Evolutionary conservation across 441 rosid genomes (phyloP), one percentile per base, ranked within the genome.

Genomic region (Croton setiger): DNA sequence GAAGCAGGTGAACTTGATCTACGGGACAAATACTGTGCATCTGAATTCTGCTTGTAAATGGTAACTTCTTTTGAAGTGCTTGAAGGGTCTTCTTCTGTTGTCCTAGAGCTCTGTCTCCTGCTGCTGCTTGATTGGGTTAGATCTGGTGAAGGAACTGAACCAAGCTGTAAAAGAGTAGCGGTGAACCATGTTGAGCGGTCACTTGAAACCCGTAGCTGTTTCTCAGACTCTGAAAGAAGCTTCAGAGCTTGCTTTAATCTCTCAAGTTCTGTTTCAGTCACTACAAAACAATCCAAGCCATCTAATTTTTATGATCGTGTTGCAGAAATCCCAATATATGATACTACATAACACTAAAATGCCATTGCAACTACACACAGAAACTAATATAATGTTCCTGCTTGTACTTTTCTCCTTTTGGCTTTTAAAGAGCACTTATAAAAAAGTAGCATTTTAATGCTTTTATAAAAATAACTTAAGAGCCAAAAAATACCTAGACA

Each of bases 151-250:
- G 93, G 85, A 75, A 86, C 76, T 4, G 96, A 92, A 60, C 98
- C 96, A 66, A 95, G 96, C 87, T 92, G 99, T 66, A 96, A 81
- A 43, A 96, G 83, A 27, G 97, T 89, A 17, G 98, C 97, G 4
- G 96, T 91, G 85, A 96, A 92, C 99, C 99, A 96, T 33, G 96
- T 96, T 52, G 96, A 91, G 64, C 96, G 96, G 77, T 96, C 99
- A 75, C 82, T 96, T 53, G 97, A 87, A 72, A 88, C 85, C 68
- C 96, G 75, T 47, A 96, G 78, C 77, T 91, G 99, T 77, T 91
- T 96, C 88, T 92, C 97, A 18, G 99, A 92, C 73, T 91, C 97
- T 1, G 98, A 92, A 63, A 96, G 98, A 79, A 96, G 96, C 88
- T 86, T 93, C 78, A 96, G 76, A 58, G 99, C 96, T 83, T 85